phyloP scores from a whole-genome alignment of 495 filamentous ascomycete species.

The Articulospora tetracladia region DNA sequence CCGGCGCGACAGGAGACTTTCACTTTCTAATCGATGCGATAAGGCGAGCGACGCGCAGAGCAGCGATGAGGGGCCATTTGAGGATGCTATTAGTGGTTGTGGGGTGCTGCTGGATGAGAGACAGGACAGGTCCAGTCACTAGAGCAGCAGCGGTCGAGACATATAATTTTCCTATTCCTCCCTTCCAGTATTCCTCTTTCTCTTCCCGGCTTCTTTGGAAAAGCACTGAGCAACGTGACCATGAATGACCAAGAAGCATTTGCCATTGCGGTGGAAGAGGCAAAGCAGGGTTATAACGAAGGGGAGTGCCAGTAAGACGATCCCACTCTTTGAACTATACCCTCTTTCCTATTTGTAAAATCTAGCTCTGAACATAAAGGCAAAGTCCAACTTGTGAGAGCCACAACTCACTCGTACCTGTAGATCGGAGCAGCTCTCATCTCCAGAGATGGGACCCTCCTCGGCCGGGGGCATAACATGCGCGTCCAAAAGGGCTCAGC shows the following conservation, averaged over 20 bases:
- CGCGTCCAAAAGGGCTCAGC: slow-evolving; percentile 71
- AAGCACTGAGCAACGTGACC: no score
- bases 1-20: no score
- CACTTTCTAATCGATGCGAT: not conserved
- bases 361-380: no score
- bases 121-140: no score
- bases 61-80: not conserved
- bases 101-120: no score
- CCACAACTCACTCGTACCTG: not conserved
- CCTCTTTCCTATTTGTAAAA: no score
- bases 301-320: slow-evolving; percentile 66
- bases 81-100: not conserved
- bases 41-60: not conserved
- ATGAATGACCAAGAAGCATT: slow-evolving; percentile 54
- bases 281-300: slow-evolving; percentile 61
- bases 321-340: not conserved
- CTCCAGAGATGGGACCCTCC: slow-evolving; percentile 63
- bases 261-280: slow-evolving; percentile 72
- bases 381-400: no score
- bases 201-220: no score
- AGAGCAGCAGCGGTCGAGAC: no score
- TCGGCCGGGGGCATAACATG: slow-evolving; percentile 83
- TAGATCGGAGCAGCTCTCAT: slow-evolving; percentile 75
- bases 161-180: no score
- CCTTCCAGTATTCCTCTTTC: no score